These are phyloP conservation scores for Zelopaecilomyces penicillatus DNA, from an alignment of 2,329 filamentous ascomycete genomes.

Conservation along the genomic window DNA sequence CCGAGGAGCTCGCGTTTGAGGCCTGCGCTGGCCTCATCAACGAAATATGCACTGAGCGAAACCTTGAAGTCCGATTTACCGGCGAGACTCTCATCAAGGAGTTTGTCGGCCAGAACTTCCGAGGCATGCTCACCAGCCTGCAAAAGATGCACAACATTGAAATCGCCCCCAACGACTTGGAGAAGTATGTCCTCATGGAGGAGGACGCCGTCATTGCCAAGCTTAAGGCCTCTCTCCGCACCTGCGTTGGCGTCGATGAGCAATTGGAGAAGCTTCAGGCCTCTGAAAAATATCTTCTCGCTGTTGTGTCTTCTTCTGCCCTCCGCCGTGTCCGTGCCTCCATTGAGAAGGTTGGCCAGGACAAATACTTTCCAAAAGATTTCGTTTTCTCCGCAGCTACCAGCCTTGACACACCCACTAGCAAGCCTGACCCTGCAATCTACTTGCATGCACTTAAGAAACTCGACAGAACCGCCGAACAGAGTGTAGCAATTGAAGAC, in stretches of 20 bases:
- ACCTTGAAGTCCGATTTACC: conserved; percentile 61
- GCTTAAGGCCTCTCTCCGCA: conserved; percentile 57
- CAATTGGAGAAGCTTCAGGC: conserved; percentile 57
- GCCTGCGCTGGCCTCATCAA: conserved; percentile 86
- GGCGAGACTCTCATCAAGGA: conserved; percentile 70
- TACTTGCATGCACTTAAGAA: conserved; percentile 71
- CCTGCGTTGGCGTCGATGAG: conserved; percentile 60
- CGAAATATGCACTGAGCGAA: conserved; percentile 63
- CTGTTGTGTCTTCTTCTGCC: conserved; percentile 75
- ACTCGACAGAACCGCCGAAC: conserved; percentile 60
- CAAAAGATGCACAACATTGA: conserved; percentile 68
- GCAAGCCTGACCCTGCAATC: conserved; percentile 85
- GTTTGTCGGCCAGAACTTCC: conserved; percentile 92
- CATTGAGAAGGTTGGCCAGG: conserved; percentile 70
- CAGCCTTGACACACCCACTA: conserved; percentile 68
- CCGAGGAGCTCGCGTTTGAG: conserved; percentile 84
- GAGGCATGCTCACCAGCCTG: conserved; percentile 75
- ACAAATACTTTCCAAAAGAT: conserved; percentile 68
- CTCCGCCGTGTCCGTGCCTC: conserved; percentile 69
- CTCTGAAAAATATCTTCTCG: conserved; percentile 58
- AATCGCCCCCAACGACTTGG: conserved; percentile 59
- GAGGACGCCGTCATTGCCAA: conserved; percentile 78
- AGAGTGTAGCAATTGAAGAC: conserved; percentile 80
- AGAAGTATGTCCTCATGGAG: conserved; percentile 66
- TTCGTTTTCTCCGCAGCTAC: conserved; percentile 76